Evolutionary conservation across 495 filamentous ascomycete species (phyloP).

Genomic region (Trichocladium uniseriatum): DNA sequence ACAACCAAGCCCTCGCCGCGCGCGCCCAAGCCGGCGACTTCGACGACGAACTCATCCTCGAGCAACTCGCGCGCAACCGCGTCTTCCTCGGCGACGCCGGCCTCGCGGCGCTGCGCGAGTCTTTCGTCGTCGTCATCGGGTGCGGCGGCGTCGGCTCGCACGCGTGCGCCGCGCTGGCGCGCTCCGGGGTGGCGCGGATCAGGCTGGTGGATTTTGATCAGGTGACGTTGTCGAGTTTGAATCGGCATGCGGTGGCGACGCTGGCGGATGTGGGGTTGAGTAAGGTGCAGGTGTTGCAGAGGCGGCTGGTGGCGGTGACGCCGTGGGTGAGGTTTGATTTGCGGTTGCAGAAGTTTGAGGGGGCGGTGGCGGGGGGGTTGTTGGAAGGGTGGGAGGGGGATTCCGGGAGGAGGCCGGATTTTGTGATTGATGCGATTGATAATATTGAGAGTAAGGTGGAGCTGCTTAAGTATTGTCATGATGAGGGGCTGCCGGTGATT

Average conservation of each 20-base stretch:
- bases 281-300: conserved; percentile 78
- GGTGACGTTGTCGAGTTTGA: conserved; percentile 85
- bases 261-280: conserved; percentile 90
- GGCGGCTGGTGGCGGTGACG: conserved; percentile 68
- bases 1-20: conserved; percentile 63
- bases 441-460: conserved; percentile 97
- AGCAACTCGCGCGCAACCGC: conserved; percentile 90
- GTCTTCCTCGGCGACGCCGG: conserved; percentile 83
- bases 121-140: conserved; percentile 84
- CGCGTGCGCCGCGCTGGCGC: conserved; percentile 72
- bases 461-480: conserved; percentile 77
- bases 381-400: conserved; percentile 52
- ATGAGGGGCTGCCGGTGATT: conserved; percentile 66
- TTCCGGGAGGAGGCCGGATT: conserved; percentile 63
- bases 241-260: conserved; percentile 89
- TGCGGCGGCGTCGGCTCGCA: conserved; percentile 94
- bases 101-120: conserved; percentile 62
- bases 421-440: conserved; percentile 93
- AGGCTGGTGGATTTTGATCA: conserved; percentile 97
- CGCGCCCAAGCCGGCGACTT: conserved; percentile 83
- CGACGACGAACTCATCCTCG: conserved; percentile 87
- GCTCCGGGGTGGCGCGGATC: conserved; percentile 78
- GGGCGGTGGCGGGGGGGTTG: conserved; percentile 38
- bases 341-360: conserved; percentile 73
- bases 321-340: conserved; percentile 91